phyloP scores from a whole-genome alignment of 73 alveolate genomes.

The Paramecium caudatum region DNA sequence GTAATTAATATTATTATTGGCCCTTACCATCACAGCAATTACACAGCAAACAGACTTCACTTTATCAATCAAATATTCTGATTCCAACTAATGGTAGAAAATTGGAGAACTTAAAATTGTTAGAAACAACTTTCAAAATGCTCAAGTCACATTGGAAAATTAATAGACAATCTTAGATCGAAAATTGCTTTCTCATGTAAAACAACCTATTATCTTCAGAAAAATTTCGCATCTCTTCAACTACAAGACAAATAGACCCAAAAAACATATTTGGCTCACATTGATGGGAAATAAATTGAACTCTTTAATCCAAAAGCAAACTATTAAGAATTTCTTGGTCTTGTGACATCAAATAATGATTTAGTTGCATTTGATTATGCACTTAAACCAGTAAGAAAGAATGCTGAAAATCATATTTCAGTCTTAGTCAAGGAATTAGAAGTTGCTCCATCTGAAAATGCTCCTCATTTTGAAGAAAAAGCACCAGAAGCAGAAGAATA shows the following conservation, averaged over 20 bases:
- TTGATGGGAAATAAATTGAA: background rate
- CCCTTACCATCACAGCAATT: background rate
- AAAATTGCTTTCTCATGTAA: background rate
- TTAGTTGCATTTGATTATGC: conserved; percentile 34
- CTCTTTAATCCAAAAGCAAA: background rate
- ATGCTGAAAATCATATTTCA: background rate
- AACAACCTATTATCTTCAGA: background rate
- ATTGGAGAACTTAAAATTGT: conserved; percentile 26
- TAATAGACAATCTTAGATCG: background rate
- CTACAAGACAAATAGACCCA: background rate
- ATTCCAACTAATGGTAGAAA: background rate
- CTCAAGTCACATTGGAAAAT: background rate
- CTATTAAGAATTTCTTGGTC: background rate
- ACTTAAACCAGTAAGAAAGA: background rate
- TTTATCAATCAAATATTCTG: background rate
- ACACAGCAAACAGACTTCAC: background rate
- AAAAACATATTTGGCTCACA: conserved; percentile 31
- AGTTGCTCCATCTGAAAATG: conserved; percentile 1
- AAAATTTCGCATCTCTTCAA: background rate
- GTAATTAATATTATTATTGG: conserved; percentile 21
- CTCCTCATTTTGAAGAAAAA: conserved; percentile 9
- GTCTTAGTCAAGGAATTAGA: background rate
- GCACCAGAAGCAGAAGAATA: background rate
- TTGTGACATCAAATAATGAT: background rate
- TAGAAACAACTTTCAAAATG: background rate